These are phyloP conservation scores for Populus pruinosa DNA, from an alignment of 345 rosid species.

Conservation along the genomic window DNA sequence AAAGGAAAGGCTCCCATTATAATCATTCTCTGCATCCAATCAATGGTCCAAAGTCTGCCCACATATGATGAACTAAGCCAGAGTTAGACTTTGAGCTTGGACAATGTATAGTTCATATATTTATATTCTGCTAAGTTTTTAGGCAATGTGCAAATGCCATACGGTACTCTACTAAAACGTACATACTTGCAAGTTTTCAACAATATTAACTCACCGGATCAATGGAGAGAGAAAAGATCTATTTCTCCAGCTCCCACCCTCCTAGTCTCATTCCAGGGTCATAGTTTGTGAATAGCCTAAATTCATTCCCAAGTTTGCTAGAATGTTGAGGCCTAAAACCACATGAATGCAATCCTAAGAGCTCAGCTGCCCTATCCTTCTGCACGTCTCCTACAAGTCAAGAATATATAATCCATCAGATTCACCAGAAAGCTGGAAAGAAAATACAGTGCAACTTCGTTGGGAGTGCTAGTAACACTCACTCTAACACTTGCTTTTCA, in stretches of 20 bases:
- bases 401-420: constrained; percentile 1
- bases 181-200: background rate
- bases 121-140: background rate
- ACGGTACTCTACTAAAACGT: background rate
- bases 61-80: background rate
- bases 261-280: constrained; percentile 79
- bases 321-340: constrained; percentile 76
- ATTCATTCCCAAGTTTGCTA: constrained; percentile 89
- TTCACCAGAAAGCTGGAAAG: background rate
- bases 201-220: background rate
- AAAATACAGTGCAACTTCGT: background rate
- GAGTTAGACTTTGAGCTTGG: background rate
- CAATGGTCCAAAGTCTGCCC: background rate
- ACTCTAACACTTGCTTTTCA: no score
- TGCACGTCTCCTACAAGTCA: constrained; percentile 73
- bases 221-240: constrained; percentile 3
- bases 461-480: background rate
- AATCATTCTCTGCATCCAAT: background rate
- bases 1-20: background rate
- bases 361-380: constrained; percentile 70
- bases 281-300: constrained; percentile 72
- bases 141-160: background rate
- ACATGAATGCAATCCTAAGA: constrained; percentile 69
- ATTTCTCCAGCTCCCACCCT: constrained; percentile 65
- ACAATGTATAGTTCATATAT: background rate